Conservation (phyloP, 768 basidiomycete species). For the Thelephora aurantiotincta region DNA sequence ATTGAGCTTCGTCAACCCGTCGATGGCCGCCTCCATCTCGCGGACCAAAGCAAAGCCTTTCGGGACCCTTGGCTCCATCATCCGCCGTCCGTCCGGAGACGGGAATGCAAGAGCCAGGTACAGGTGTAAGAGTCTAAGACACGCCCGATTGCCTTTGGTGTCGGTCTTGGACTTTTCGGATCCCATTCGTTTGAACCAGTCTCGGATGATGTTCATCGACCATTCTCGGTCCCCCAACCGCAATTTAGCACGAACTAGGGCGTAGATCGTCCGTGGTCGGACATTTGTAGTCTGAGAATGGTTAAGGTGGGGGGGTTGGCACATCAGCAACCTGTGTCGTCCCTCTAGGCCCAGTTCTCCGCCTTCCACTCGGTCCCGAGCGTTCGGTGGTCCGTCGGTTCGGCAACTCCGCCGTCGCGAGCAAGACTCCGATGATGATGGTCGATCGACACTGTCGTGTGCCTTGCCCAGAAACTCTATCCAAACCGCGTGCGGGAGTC, state of each 20-base stretch:
- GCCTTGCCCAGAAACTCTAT: constrained; percentile 40
- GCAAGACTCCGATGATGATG: constrained; percentile 17
- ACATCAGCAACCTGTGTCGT: neutral
- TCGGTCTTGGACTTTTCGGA: constrained; percentile 30
- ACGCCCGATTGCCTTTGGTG: constrained; percentile 18
- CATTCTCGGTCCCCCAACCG: constrained; percentile 20
- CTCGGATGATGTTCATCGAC: constrained; percentile 27
- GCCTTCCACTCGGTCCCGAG: neutral
- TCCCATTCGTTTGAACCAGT: constrained; percentile 25
- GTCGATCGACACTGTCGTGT: constrained; percentile 13
- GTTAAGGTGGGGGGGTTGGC: neutral
- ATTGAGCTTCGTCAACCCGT: constrained; percentile 30
- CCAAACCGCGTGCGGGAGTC: constrained; percentile 36
- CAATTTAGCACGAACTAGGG: constrained; percentile 31
- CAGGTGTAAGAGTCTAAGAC: constrained; percentile 42
- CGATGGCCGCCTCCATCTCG: constrained; percentile 28
- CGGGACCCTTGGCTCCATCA: too few relatives aligned
- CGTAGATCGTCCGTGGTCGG: constrained; percentile 21
- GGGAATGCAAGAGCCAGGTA: constrained; percentile 19
- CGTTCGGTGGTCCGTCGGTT: neutral
- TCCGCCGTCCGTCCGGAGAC: neutral
- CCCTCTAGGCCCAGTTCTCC: neutral
- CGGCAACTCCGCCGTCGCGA: constrained; percentile 3
- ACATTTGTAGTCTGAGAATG: neutral
- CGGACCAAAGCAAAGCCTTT: constrained; percentile 29